Conservation (phyloP, 345 rosid species). For the Ailanthus altissimus region DNA sequence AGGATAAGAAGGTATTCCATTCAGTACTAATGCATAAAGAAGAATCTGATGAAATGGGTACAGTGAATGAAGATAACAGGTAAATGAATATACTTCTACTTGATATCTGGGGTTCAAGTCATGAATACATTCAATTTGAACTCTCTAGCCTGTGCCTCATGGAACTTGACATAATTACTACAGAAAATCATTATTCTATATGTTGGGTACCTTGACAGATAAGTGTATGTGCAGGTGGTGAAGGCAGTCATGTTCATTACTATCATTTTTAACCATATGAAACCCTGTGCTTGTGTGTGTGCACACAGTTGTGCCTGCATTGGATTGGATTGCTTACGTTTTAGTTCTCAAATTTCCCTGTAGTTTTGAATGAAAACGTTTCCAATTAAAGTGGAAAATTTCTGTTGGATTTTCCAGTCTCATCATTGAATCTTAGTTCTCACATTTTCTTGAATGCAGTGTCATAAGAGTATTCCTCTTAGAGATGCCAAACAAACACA, state of each 20-base stretch:
- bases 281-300: background rate
- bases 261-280: background rate
- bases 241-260: background rate
- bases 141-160: background rate
- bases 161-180: conserved; percentile 9
- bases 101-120: conserved; percentile 1
- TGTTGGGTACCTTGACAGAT: background rate
- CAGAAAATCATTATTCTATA: background rate
- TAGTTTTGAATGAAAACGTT: background rate
- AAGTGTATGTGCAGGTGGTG: background rate
- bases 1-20: conserved; percentile 59
- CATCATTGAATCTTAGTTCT: background rate
- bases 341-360: background rate
- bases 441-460: background rate
- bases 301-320: background rate
- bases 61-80: conserved; percentile 41
- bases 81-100: conserved; percentile 22
- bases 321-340: background rate
- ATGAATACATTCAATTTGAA: background rate
- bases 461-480: background rate
- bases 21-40: conserved; percentile 42
- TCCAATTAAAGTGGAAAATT: background rate
- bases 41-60: conserved; percentile 29
- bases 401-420: conserved; percentile 6
- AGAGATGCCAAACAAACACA: conserved; percentile 12